These are phyloP conservation scores for Tilletiopsis washingtonensis DNA, from an alignment of 1,284 basidiomycete species.

Conservation along the genomic window DNA sequence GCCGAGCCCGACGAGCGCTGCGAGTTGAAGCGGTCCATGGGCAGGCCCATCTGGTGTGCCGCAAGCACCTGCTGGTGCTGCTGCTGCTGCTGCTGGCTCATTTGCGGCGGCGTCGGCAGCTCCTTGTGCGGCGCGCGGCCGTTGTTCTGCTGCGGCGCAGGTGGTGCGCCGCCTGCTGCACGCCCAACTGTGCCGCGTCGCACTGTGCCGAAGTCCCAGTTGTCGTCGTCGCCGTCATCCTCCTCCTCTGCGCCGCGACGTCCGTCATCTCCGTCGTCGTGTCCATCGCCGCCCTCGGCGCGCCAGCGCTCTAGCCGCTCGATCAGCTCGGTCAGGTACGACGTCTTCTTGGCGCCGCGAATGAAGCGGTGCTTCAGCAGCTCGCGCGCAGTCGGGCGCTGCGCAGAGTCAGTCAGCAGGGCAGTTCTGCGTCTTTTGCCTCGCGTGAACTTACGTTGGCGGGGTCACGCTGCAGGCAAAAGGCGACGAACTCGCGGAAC, in stretches of 20 bases:
- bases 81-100: not conserved
- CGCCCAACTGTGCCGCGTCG: constrained; percentile 24
- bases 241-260: constrained; percentile 6
- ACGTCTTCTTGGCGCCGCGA: constrained; percentile 84
- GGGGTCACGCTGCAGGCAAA: constrained; percentile 88
- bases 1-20: constrained; percentile 17
- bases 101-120: not conserved
- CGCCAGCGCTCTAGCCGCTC: constrained; percentile 89
- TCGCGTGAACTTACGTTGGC: constrained; percentile 59
- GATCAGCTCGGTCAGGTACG: constrained; percentile 86
- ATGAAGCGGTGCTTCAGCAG: constrained; percentile 94
- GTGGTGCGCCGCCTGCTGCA: constrained; percentile 7
- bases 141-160: not conserved
- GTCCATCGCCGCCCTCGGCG: constrained; percentile 54
- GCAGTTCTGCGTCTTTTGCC: too few species aligned
- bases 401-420: too few species aligned
- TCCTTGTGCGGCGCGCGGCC: not conserved
- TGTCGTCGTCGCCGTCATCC: constrained; percentile 28
- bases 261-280: constrained; percentile 29
- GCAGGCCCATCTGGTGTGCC: constrained; percentile 2
- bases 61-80: constrained; percentile 10
- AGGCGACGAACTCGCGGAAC: constrained; percentile 87
- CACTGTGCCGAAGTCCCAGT: constrained; percentile 41
- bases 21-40: constrained; percentile 12
- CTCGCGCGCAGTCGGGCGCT: constrained; percentile 89